Evolutionary conservation across 768 basidiomycete genomes (phyloP), one percentile per base, ranked within the genome.

Genomic region (Collybia sordida): DNA sequence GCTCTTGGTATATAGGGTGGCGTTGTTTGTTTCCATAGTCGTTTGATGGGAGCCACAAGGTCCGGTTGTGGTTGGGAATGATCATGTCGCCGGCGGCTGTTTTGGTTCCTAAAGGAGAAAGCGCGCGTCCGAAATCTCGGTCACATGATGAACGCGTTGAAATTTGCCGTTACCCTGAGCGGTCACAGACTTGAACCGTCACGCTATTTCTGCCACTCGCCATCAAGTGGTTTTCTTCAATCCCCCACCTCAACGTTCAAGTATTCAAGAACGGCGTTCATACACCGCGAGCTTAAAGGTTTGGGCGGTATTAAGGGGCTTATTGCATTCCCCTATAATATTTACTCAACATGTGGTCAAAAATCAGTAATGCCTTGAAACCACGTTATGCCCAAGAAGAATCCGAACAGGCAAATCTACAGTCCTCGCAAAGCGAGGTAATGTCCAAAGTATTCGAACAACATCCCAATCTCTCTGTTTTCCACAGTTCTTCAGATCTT

Each of bases 391-490:
- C 48, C 37, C 52, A 64, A 44, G 61, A 63, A 55, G 61, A 69
- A 25, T 59, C 70, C 45, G 61, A 66, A 48, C 49, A 64, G 34
- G 52, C 60, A n/a, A 31, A 31, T 11, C 31, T 31, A 31, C 31
- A 31, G 31, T 60, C 65, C 21, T 63, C 66, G 24, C 65, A 63
- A 28, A 62, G 66, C 47, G 76, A 77, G 46, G 79, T 83, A 18
- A 62, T 83, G 57, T 63, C 68, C 42, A 74, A 72, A 58, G 77
- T 83, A 24, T 76, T 73, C 51, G 80, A 85, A 61, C 81, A 82
- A 48, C 82, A 85, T 50, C 81, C 81, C 19, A 83, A 82, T 62
- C 60, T 83, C 45, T 84, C 84, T 19, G 69, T 81, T 52, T 82
- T 83, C 53, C 78, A 81, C 51, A 57, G 66, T 38, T 53, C 64